These are phyloP conservation scores for Ascochyta fabae DNA, from an alignment of 2,329 filamentous ascomycete genomes.

Conservation along the genomic window DNA sequence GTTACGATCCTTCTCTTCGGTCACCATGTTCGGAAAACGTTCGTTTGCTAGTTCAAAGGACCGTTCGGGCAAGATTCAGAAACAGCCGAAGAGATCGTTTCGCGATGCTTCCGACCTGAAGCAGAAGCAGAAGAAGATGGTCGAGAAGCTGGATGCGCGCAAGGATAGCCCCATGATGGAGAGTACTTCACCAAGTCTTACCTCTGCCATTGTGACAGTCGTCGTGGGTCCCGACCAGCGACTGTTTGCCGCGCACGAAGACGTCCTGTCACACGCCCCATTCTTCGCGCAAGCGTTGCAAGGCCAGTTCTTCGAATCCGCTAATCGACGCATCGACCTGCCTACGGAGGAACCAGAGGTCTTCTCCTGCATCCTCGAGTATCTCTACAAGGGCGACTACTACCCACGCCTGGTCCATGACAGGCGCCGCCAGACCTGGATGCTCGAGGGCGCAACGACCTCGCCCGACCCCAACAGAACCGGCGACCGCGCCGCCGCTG, in stretches of 20 bases:
- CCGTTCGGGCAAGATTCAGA: slow-evolving; percentile 86
- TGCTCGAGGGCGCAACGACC: slow-evolving; percentile 76
- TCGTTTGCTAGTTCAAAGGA: slow-evolving; percentile 80
- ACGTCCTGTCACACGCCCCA: slow-evolving; percentile 84
- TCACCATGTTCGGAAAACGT: slow-evolving; percentile 83
- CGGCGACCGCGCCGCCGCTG: slow-evolving; percentile 62
- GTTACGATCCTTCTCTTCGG: slow-evolving; percentile 51
- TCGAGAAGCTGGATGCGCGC: slow-evolving; percentile 69
- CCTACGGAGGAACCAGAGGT: slow-evolving; percentile 85
- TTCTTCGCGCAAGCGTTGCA: slow-evolving; percentile 79
- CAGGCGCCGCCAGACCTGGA: slow-evolving; percentile 85
- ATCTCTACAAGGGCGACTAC: slow-evolving; percentile 96
- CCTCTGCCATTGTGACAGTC: slow-evolving; percentile 82
- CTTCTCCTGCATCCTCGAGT: slow-evolving; percentile 93
- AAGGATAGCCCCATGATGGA: slow-evolving; percentile 66
- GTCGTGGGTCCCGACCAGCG: slow-evolving; percentile 83
- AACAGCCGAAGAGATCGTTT: slow-evolving; percentile 75
- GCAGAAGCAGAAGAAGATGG: slow-evolving; percentile 71
- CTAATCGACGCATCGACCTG: slow-evolving; percentile 78
- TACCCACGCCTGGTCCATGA: slow-evolving; percentile 87
- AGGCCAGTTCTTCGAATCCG: slow-evolving; percentile 72
- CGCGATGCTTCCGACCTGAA: slow-evolving; percentile 78
- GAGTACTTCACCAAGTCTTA: slow-evolving; percentile 59
- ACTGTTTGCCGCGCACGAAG: slow-evolving; percentile 93
- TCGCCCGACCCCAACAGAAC: slow-evolving; percentile 62